Evolutionary conservation across 805 yeast genomes (phyloP).

Genomic region (Isabelozyma pseudorhagii): DNA sequence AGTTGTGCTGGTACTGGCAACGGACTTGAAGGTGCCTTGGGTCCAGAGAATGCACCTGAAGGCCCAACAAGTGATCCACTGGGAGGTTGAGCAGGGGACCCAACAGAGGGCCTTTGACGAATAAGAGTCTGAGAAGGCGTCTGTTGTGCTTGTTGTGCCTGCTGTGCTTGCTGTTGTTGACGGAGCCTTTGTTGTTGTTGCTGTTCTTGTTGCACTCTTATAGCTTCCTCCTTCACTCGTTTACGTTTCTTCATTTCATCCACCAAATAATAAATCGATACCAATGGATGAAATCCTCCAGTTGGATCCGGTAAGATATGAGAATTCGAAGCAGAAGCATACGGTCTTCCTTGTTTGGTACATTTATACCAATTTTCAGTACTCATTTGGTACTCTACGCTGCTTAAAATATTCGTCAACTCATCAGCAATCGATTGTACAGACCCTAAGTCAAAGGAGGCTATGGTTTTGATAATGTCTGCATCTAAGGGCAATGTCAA

Average conservation of each 20-base stretch:
- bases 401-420: slow-evolving; percentile 54
- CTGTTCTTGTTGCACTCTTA: slow-evolving; percentile 25
- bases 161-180: slow-evolving; percentile 10
- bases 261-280: slow-evolving; percentile 83
- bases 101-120: slow-evolving; percentile 1
- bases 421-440: slow-evolving; percentile 55
- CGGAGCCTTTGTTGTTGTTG: slow-evolving; percentile 12
- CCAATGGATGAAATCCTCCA: slow-evolving; percentile 79
- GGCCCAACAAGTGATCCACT: slow-evolving; percentile 10
- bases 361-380: slow-evolving; percentile 58
- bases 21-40: slow-evolving; percentile 4
- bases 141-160: slow-evolving; percentile 3
- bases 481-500: slow-evolving; percentile 65
- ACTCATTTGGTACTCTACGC: slow-evolving; percentile 64
- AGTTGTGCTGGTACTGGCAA: slow-evolving; percentile 14
- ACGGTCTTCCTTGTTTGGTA: slow-evolving; percentile 34
- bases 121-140: slow-evolving; percentile 8
- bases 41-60: background rate
- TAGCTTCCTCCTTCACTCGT: slow-evolving; percentile 52
- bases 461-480: slow-evolving; percentile 69
- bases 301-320: slow-evolving; percentile 69
- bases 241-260: slow-evolving; percentile 78
- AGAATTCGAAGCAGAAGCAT: slow-evolving; percentile 31
- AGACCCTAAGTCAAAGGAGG: slow-evolving; percentile 75
- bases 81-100: slow-evolving; percentile 1